These are phyloP conservation scores for Phylloporus scabripes DNA, from an alignment of 768 basidiomycete species.

Conservation along the genomic window DNA sequence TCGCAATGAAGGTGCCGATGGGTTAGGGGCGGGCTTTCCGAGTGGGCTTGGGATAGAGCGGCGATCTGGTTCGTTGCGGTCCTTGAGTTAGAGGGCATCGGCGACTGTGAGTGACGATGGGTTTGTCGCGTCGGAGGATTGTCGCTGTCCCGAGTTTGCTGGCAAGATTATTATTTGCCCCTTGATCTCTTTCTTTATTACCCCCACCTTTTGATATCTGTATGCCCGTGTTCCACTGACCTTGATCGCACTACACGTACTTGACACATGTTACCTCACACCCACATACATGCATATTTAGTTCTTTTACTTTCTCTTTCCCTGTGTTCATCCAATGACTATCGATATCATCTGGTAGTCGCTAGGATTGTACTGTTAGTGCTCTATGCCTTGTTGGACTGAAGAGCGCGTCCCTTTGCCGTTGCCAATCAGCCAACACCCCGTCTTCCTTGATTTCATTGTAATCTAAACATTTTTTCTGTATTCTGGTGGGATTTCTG, in stretches of 20 bases:
- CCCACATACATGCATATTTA: background rate
- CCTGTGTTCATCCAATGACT: background rate
- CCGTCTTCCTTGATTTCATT: background rate
- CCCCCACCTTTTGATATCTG: background rate
- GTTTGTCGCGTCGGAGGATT: background rate
- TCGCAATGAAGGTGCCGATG: slow-evolving; percentile 2
- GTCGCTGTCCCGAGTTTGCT: background rate
- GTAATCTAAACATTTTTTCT: background rate
- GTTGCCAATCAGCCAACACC: background rate
- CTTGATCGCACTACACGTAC: background rate
- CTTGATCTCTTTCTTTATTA: background rate
- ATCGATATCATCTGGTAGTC: background rate
- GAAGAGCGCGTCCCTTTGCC: background rate
- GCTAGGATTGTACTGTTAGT: background rate
- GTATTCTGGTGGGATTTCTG: too few relatives aligned
- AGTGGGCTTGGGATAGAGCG: slow-evolving; percentile 20
- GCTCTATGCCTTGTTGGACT: background rate
- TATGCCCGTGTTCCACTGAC: background rate
- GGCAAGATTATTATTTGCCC: background rate
- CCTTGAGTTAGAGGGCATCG: slow-evolving; percentile 20
- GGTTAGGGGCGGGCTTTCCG: slow-evolving; percentile 9
- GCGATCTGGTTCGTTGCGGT: slow-evolving; percentile 29
- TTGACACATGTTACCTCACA: background rate
- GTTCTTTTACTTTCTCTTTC: background rate
- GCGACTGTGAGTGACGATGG: background rate